phyloP scores from a whole-genome alignment of 164 flowering plant genomes.

The Piper betle region DNA sequence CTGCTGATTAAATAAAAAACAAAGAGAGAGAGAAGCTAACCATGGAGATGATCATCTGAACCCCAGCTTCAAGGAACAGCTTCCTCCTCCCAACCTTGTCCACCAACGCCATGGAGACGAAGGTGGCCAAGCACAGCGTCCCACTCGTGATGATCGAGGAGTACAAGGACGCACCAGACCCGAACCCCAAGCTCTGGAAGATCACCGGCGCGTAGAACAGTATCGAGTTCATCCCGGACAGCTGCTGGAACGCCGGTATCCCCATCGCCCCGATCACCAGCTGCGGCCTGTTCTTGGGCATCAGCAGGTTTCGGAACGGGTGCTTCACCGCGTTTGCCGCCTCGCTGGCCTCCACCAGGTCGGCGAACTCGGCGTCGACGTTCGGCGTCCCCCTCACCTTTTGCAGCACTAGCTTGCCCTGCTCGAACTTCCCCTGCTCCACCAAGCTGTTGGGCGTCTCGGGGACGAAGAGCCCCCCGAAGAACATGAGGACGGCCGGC shows the following conservation, averaged over 20 bases:
- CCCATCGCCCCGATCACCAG: conserved; percentile 63
- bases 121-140: conserved; percentile 48
- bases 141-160: conserved; percentile 59
- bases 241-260: conserved; percentile 87
- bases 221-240: conserved; percentile 81
- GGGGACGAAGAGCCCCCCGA: conserved; percentile 71
- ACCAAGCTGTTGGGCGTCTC: conserved; percentile 94
- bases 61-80: conserved; percentile 77
- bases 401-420: conserved; percentile 43
- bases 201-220: conserved; percentile 91
- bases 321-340: conserved; percentile 53
- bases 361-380: conserved; percentile 66
- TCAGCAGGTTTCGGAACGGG: conserved; percentile 66
- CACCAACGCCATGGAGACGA: conserved; percentile 67
- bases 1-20: no score
- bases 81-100: conserved; percentile 70
- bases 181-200: conserved; percentile 77
- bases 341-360: conserved; percentile 64
- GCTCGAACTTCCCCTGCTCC: conserved; percentile 58
- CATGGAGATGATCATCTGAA: conserved; percentile 62
- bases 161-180: conserved; percentile 43
- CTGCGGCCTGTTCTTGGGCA: conserved; percentile 62
- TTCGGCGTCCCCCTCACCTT: conserved; percentile 67
- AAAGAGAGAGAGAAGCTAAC: conserved; percentile 18
- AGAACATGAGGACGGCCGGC: conserved; percentile 64